Conservation (phyloP, 139 green algal species). For the Chlamydomonas incerta region DNA sequence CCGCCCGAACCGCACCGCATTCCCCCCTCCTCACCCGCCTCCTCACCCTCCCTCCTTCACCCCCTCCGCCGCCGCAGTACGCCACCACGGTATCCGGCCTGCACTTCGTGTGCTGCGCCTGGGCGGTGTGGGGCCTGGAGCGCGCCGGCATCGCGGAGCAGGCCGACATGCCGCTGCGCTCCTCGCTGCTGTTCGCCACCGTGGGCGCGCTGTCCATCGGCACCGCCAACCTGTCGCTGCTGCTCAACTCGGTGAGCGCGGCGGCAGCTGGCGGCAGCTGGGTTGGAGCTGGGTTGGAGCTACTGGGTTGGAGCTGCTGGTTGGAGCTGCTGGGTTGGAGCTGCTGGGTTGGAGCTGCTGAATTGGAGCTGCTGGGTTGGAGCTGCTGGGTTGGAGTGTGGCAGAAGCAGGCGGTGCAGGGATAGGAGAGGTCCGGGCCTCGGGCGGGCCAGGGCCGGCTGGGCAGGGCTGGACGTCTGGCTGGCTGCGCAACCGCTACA, state of each 20-base stretch:
- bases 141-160: not conserved
- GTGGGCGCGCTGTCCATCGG: slow-evolving; percentile 66
- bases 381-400: too few species aligned
- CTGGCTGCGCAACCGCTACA: too few species aligned
- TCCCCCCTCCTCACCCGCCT: not conserved
- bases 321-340: too few species aligned
- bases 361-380: too few species aligned
- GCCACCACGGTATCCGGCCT: slow-evolving; percentile 65
- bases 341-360: too few species aligned
- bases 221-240: slow-evolving; percentile 62
- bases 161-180: slow-evolving; percentile 13
- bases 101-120: slow-evolving; percentile 60
- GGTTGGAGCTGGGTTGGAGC: too few species aligned
- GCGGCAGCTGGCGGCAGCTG: not conserved
- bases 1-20: too few species aligned
- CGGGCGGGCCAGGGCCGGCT: too few species aligned
- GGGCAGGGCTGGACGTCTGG: too few species aligned
- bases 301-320: too few species aligned
- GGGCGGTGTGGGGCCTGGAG: slow-evolving; percentile 30
- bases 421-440: too few species aligned
- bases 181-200: slow-evolving; percentile 56
- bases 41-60: not conserved
- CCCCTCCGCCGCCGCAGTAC: not conserved
- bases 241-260: slow-evolving; percentile 44
- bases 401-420: too few species aligned